Conservation (phyloP, 768 basidiomycete genomes). For the Trametes punicea region DNA sequence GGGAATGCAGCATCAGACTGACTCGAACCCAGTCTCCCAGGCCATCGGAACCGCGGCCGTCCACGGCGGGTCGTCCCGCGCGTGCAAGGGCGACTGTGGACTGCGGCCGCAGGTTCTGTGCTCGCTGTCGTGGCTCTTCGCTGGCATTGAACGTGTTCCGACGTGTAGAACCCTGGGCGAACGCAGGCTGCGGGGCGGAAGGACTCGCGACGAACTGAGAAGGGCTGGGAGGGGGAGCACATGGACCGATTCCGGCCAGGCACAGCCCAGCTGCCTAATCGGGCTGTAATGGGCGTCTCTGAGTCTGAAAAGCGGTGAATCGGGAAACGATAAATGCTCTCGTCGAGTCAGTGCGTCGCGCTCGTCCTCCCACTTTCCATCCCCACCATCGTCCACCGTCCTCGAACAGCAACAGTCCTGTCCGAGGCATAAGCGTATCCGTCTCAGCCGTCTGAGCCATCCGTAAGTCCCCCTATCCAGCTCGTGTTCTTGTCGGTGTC, state of each 20-base stretch:
- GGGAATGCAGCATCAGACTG: conserved; percentile 10
- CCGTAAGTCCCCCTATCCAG: conserved; percentile 12
- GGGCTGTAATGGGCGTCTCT: conserved; percentile 26
- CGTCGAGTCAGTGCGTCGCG: conserved; percentile 26
- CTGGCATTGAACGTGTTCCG: conserved; percentile 1
- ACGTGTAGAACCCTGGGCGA: too few relatives aligned
- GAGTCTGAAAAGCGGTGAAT: conserved; percentile 30
- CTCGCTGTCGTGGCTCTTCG: background rate
- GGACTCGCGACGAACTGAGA: too few relatives aligned
- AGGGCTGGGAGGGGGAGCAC: conserved; percentile 5
- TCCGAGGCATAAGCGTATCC: conserved; percentile 11
- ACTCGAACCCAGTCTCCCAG: conserved; percentile 12
- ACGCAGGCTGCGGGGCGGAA: too few relatives aligned
- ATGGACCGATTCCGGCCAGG: conserved; percentile 16
- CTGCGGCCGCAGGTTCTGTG: conserved; percentile 2
- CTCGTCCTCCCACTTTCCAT: conserved; percentile 18
- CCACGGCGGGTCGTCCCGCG: conserved; percentile 1
- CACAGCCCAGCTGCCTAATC: conserved; percentile 14
- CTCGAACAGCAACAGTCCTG: conserved; percentile 22
- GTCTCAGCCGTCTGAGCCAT: conserved; percentile 17
- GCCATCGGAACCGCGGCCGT: conserved; percentile 9
- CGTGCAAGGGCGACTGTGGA: background rate
- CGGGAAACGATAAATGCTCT: conserved; percentile 19
- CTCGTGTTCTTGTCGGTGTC: conserved; percentile 11
- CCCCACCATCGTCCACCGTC: conserved; percentile 19